A percentile compares a stretch with the other conserved stretches of the same genome.
phyloP scores from a whole-genome alignment of 2,329 filamentous ascomycete species.

The Orbilia brochopaga region DNA sequence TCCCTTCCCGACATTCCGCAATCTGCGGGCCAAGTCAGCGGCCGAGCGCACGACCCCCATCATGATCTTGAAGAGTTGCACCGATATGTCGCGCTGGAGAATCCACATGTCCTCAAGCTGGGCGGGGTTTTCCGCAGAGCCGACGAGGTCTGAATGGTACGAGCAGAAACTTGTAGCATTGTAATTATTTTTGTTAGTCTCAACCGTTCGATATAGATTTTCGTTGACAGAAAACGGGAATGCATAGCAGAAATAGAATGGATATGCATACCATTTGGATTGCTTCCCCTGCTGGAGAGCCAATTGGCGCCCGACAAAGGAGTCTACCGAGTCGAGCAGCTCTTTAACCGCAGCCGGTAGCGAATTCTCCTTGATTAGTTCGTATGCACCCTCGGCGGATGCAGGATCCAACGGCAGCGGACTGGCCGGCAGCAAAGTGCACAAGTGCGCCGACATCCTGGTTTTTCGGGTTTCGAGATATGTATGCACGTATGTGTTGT shows the following conservation, averaged over 20 bases:
- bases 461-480: background rate
- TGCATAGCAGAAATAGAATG: background rate
- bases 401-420: slow-evolving; percentile 44
- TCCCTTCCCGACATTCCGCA: slow-evolving; percentile 16
- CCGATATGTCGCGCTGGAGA: slow-evolving; percentile 45
- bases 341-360: slow-evolving; percentile 41
- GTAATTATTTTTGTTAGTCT: slow-evolving; percentile 7
- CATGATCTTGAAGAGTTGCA: slow-evolving; percentile 49
- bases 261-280: slow-evolving; percentile 27
- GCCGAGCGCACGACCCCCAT: slow-evolving; percentile 45
- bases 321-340: slow-evolving; percentile 41
- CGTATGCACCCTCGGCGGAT: slow-evolving; percentile 43
- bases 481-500: slow-evolving; percentile 21
- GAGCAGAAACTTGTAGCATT: slow-evolving; percentile 41
- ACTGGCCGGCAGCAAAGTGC: slow-evolving; percentile 35
- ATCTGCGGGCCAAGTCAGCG: slow-evolving; percentile 34
- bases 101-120: slow-evolving; percentile 46
- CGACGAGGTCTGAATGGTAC: slow-evolving; percentile 41
- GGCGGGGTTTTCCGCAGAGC: slow-evolving; percentile 35
- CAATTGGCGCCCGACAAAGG: slow-evolving; percentile 35
- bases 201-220: background rate
- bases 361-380: slow-evolving; percentile 45
- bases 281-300: slow-evolving; percentile 33
- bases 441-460: slow-evolving; percentile 41
- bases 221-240: background rate